phyloP scores from a whole-genome alignment of 305 asterid species.

The Fraxinus albicans region DNA sequence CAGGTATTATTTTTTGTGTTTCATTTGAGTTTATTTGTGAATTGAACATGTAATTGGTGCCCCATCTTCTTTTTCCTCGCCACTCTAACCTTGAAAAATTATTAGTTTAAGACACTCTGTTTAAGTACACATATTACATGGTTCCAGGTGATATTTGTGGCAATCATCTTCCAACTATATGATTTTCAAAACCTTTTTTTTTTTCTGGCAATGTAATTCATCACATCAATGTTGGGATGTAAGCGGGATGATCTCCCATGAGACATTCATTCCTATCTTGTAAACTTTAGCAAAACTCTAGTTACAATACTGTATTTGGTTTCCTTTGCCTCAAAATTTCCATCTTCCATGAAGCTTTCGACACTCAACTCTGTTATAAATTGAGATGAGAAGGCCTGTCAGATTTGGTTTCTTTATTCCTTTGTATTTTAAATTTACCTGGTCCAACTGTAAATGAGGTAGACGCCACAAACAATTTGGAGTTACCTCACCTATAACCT shows the following conservation, averaged over 20 bases:
- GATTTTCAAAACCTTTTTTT: neutral
- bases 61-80: neutral
- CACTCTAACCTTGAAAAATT: neutral
- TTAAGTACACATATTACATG: neutral
- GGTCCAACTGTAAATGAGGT: neutral
- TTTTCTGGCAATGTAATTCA: neutral
- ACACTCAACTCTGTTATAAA: neutral
- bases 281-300: neutral
- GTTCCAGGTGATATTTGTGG: neutral
- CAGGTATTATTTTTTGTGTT: constrained; percentile 51
- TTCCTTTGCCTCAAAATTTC: neutral
- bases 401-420: neutral
- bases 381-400: neutral
- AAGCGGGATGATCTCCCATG: neutral
- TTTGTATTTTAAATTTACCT: neutral
- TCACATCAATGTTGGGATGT: neutral
- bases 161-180: neutral
- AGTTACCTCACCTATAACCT: neutral
- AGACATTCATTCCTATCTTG: neutral
- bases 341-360: neutral
- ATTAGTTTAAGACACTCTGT: neutral
- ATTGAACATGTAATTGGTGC: neutral
- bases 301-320: neutral
- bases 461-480: neutral
- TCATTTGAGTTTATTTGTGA: neutral